Evolutionary conservation across 306 rosid genomes (phyloP), one percentile per base, ranked within the genome.

Genomic region (Betula pendula): DNA sequence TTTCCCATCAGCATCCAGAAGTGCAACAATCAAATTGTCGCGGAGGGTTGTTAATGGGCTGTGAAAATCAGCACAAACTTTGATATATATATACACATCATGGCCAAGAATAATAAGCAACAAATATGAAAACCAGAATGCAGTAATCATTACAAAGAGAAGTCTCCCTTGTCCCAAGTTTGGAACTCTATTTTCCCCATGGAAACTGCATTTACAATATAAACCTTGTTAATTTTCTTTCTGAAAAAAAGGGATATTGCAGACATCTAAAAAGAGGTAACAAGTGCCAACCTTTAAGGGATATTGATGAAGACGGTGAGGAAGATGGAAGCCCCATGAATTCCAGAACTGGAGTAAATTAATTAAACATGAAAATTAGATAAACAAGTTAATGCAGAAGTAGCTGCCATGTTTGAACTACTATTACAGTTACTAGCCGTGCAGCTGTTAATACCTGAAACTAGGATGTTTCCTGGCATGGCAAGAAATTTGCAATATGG

Each of bases 381-480:
- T 42, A 70, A 58, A 35, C 0, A 70, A 29, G 45, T 6, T 69
- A 52, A 71, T 14, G 20, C 22, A 42, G 8, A 49, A 47, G 71
- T 13, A 82, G 68, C 58, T 65, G 2, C 31, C 31, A 72, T 38
- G 15, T 42, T 83, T 60, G 62, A 81, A 75, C 42, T 38, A 75
- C 42, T 38, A 38, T 44, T 43, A 67, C 42, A 81, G 71, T 65
- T 40, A 68, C n/a, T 58, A 76, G 59, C 27, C 6, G 0, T 38
- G 42, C 42, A 38, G 63, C 4, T 13, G 58, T 62, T 56, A 51
- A 70, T 83, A 92, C 99, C 99, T 87, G 99, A 92, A 84, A 92
- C 89, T 78, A 77, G 43, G 82, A 95, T 90, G 25, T 86, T 90
- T 86, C 99, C 99, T 68, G 99, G 99, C 99, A 95, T 82, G 74